Base-by-base conservation (phyloP, 768 basidiomycete species). In the Leccinum imitatum region DNA sequence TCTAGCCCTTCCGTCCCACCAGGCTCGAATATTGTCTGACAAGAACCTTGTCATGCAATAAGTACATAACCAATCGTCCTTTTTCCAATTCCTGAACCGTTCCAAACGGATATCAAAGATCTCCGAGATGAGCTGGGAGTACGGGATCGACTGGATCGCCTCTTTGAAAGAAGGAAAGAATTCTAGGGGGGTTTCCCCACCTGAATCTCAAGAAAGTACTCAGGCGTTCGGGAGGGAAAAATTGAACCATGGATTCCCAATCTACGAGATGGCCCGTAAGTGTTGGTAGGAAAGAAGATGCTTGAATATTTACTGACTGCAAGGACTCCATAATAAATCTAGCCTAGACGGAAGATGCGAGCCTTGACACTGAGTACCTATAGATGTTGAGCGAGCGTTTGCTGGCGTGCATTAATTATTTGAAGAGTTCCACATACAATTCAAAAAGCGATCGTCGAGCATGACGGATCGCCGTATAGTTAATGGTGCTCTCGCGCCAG, bases 21-120 rank as follows among this genome's bases (percentile, higher is more conserved):
- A 67, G 17, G 48, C 30, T 14, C 52, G 59, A 21, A 65, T 14
- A 10, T 46, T 57, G 17, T 58, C 59, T 33, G 58, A 62, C 30
- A 67, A 35, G 30, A 77, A 47, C 53, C 59, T 59, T 4, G 41
- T 53, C 53, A 77, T 66, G 56, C 75, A 76, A 1, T 53, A 21
- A 58, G 63, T 59, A 59, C 76, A 77, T n/a, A 76, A 17, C 66
- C 72, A 72, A 30, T 74, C 71, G 17, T 65, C 63, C 46, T 67
- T 69, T 14, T 65, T 51, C 76, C 74, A 76, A 55, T 65, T 13
- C 37, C n/a, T 54, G 62, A 71, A 71, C 17, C 6, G 19, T n/a
- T 50, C 47, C 11, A 62, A 69, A 25, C 62, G 57, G 37, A 69
- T 50, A 50, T 64, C 62, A 53, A 65, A 64, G 3, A 71, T 17